phyloP scores from a whole-genome alignment of 257 asterid species.

The Solanum acaule region DNA sequence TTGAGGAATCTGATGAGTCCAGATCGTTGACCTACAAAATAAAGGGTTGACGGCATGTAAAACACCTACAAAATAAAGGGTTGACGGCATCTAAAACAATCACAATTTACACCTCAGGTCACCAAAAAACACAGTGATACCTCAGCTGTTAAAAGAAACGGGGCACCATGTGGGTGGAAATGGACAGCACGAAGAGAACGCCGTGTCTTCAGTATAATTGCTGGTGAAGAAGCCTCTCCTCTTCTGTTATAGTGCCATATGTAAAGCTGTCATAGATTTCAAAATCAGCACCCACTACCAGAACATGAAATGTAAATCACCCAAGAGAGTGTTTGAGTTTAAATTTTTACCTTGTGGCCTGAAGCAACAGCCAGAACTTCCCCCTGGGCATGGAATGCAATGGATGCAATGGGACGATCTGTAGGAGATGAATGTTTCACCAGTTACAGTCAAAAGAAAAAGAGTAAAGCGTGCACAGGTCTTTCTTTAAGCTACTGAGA shows the following conservation, averaged over 20 bases:
- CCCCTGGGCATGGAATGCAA: conserved; percentile 96
- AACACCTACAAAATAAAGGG: conserved; percentile 15
- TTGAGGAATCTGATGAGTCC: conserved; percentile 84
- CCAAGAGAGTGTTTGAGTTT: neutral
- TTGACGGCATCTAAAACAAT: neutral
- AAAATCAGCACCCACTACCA: conserved; percentile 12
- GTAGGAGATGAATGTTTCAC: conserved; percentile 16
- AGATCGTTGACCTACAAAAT: conserved; percentile 53
- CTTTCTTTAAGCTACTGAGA: neutral
- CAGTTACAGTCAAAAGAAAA: conserved; percentile 7
- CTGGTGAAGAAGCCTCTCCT: conserved; percentile 79
- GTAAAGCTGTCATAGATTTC: conserved; percentile 55
- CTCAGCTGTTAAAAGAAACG: conserved; percentile 97
- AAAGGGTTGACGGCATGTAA: neutral
- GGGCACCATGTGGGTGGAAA: conserved; percentile 94
- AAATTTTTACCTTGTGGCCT: conserved; percentile 82
- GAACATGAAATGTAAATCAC: neutral
- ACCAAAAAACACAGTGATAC: conserved; percentile 31
- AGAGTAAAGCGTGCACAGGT: neutral
- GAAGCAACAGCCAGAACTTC: conserved; percentile 96
- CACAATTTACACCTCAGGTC: neutral
- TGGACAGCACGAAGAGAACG: conserved; percentile 98
- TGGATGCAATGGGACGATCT: conserved; percentile 97
- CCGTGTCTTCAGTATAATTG: conserved; percentile 76
- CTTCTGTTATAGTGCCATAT: conserved; percentile 81